Evolutionary conservation across 75 land plant genomes (phyloP).

Genomic region (Isoetes taiwanensis): DNA sequence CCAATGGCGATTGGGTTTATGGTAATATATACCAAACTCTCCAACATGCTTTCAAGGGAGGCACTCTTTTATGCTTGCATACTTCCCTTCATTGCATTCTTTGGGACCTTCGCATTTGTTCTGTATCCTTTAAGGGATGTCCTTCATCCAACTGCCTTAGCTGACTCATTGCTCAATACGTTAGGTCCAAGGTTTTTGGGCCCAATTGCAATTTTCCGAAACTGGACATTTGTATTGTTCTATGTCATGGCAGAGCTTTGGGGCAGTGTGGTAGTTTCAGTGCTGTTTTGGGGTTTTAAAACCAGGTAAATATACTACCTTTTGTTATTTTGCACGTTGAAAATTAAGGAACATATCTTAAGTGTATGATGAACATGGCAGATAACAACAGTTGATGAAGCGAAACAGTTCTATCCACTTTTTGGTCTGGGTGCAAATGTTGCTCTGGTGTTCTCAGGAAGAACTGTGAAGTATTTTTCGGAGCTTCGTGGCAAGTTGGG

Average conservation of each 20-base stretch:
- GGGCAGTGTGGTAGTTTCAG: conserved; percentile 98
- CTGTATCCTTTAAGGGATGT: conserved; percentile 68
- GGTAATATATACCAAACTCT: conserved; percentile 78
- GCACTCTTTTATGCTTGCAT: conserved; percentile 86
- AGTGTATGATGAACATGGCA: too few species aligned
- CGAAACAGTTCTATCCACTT: conserved; percentile 85
- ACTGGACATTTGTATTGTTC: conserved; percentile 94
- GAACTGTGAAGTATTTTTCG: conserved; percentile 96
- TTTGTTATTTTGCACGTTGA: background rate
- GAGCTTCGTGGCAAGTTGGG: conserved; percentile 60
- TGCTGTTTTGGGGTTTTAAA: conserved; percentile 98
- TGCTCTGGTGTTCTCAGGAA: conserved; percentile 92
- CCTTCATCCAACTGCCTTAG: conserved; percentile 77
- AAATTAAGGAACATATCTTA: too few species aligned
- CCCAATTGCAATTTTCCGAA: conserved; percentile 91
- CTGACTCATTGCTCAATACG: conserved; percentile 49
- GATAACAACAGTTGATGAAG: conserved; percentile 97
- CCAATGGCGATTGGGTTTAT: conserved; percentile 99
- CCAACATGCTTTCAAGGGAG: conserved; percentile 78
- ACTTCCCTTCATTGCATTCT: conserved; percentile 84
- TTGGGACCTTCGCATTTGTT: conserved; percentile 83
- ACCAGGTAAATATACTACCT: conserved; percentile 63
- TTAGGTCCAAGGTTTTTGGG: conserved; percentile 91
- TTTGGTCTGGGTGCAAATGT: conserved; percentile 97
- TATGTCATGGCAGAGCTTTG: conserved; percentile 99